phyloP scores from a whole-genome alignment of 83 land plant species.

The Picea abies region DNA sequence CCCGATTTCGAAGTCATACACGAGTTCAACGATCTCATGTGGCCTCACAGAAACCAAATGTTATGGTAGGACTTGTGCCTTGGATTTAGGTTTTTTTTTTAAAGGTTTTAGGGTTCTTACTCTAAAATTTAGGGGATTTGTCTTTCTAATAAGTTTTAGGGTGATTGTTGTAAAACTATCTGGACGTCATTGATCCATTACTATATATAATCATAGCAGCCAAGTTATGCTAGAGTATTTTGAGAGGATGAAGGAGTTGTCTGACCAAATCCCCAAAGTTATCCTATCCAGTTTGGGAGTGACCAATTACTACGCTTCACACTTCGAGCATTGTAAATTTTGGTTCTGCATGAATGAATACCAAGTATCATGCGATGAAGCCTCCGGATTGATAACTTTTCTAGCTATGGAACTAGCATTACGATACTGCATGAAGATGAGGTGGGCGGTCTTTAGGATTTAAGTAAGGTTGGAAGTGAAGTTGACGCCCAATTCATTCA shows the following conservation, averaged over 20 bases:
- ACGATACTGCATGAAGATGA: constrained; percentile 30
- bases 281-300: constrained; percentile 20
- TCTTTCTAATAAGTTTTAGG: neutral
- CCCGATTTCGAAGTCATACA: constrained; percentile 16
- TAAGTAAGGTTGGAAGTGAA: constrained; percentile 21
- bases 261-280: constrained; percentile 14
- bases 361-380: neutral
- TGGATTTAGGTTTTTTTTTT: neutral
- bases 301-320: constrained; percentile 21
- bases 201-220: constrained; percentile 10
- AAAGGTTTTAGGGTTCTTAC: neutral
- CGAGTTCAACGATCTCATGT: constrained; percentile 26
- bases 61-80: constrained; percentile 22
- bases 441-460: constrained; percentile 19
- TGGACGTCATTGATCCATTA: too few relatives aligned
- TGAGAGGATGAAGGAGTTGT: constrained; percentile 12
- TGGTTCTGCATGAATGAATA: constrained; percentile 21
- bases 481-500: constrained; percentile 18
- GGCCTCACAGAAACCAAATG: constrained; percentile 38
- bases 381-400: neutral
- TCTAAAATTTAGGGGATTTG: neutral
- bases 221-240: constrained; percentile 7
- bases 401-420: constrained; percentile 6
- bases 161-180: too few relatives aligned
- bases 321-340: constrained; percentile 5